A percentile compares a stretch with the other conserved stretches of the same genome.
These are phyloP conservation scores for Cicer judaicum DNA, from an alignment of 306 rosid species.

Conservation along the genomic window DNA sequence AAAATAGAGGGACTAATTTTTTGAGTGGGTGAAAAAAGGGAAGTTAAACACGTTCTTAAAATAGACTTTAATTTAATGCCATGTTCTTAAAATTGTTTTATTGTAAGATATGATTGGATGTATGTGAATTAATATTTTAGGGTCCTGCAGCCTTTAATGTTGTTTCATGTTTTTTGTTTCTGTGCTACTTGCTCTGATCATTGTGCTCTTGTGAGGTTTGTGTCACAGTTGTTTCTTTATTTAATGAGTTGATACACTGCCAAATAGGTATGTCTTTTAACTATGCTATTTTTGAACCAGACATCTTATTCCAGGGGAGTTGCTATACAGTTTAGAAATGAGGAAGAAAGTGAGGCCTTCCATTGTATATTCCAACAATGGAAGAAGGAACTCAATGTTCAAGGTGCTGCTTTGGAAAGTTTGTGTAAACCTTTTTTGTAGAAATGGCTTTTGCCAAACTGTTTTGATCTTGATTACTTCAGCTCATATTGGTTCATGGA, in stretches of 20 bases:
- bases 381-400: conserved; percentile 62
- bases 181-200: not conserved
- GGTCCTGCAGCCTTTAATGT: conserved; percentile 1
- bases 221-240: conserved; percentile 11
- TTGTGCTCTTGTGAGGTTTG: not conserved
- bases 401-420: conserved; percentile 63
- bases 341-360: conserved; percentile 75
- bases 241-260: conserved; percentile 25
- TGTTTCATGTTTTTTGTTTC: conserved; percentile 22
- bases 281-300: conserved; percentile 58
- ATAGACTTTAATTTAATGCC: not conserved
- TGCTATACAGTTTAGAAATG: conserved; percentile 67
- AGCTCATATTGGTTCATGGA: conserved; percentile 16
- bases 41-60: too few relatives aligned
- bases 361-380: conserved; percentile 72
- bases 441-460: conserved; percentile 8
- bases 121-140: not conserved
- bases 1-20: too few relatives aligned
- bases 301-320: conserved; percentile 65
- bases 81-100: not conserved
- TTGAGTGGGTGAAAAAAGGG: too few relatives aligned
- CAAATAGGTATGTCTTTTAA: conserved; percentile 37
- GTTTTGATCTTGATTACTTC: conserved; percentile 17
- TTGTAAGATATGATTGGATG: conserved; percentile 1
- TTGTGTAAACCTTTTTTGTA: conserved; percentile 1